A percentile compares a stretch with the other conserved stretches of the same genome.
These are phyloP conservation scores for Hyphodiscus sp. DNA, from an alignment of 2,329 filamentous ascomycete genomes.

Conservation along the genomic window DNA sequence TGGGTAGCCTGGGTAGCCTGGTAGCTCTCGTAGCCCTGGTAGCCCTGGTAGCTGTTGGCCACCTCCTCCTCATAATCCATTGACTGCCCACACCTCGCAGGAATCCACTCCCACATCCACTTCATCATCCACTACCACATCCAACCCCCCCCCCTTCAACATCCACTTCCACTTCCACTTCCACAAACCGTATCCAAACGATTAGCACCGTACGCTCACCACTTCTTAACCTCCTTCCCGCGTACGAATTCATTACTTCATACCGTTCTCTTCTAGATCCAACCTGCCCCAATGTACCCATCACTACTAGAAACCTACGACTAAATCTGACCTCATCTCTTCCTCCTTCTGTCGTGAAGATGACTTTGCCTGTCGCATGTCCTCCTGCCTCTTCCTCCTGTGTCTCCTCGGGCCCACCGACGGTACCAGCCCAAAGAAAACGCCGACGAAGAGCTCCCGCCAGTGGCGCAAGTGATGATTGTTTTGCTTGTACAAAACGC, in stretches of 20 bases:
- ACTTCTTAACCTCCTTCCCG: constrained; percentile 4
- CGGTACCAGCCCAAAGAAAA: constrained; percentile 38
- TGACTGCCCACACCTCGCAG: constrained; percentile 16
- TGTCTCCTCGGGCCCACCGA: constrained; percentile 22
- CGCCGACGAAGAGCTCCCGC: constrained; percentile 82
- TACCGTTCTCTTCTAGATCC: background rate
- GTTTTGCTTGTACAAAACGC: constrained; percentile 85
- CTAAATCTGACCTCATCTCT: background rate
- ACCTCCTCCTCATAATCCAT: constrained; percentile 20
- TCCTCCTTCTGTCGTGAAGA: constrained; percentile 14
- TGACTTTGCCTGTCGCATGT: constrained; percentile 30
- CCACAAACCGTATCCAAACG: constrained; percentile 11
- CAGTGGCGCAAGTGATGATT: constrained; percentile 87
- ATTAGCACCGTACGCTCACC: constrained; percentile 13
- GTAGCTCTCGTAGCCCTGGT: too few species aligned
- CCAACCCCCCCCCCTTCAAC: too few species aligned
- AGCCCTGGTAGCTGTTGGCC: constrained; percentile 1
- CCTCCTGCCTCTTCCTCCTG: constrained; percentile 21
- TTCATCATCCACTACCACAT: constrained; percentile 1
- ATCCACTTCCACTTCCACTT: background rate
- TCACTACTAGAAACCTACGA: background rate
- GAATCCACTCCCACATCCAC: background rate
- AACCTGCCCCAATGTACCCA: background rate
- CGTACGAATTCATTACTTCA: constrained; percentile 6
- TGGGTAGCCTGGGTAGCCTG: too few species aligned